Evolutionary conservation across 768 basidiomycete genomes (phyloP).

Genomic region (Tephrocybe sp.): DNA sequence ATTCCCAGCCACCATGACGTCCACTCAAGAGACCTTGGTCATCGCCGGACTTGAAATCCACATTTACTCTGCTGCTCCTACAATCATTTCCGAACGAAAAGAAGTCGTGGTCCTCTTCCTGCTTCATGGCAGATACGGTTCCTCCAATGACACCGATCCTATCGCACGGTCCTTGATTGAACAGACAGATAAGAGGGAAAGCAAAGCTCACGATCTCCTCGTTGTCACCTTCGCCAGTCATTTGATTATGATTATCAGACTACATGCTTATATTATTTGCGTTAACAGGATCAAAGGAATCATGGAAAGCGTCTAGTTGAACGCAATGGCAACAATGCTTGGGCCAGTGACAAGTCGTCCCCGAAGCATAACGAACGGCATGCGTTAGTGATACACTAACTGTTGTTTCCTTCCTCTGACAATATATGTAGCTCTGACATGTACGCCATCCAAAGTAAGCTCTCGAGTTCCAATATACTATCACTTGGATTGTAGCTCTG

Average conservation of each 20-base stretch:
- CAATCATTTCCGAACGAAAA: conserved; percentile 3
- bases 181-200: conserved; percentile 4
- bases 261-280: neutral
- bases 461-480: neutral
- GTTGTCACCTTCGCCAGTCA: conserved; percentile 36
- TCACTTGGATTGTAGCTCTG: neutral
- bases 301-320: conserved; percentile 37
- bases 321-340: conserved; percentile 32
- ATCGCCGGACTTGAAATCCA: conserved; percentile 37
- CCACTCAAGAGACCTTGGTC: conserved; percentile 20
- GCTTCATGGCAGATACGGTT: conserved; percentile 39
- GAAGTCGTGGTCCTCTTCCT: conserved; percentile 35
- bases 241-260: neutral
- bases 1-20: conserved; percentile 5
- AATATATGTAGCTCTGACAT: conserved; percentile 36
- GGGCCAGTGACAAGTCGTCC: conserved; percentile 23
- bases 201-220: conserved; percentile 23
- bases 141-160: conserved; percentile 24
- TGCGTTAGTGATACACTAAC: conserved; percentile 30
- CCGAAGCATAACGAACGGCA: conserved; percentile 32
- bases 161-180: conserved; percentile 24
- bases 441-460: conserved; percentile 43
- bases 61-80: conserved; percentile 25
- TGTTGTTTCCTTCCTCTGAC: neutral
- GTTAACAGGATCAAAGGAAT: conserved; percentile 42